A percentile compares a stretch with the other conserved stretches of the same genome.
phyloP scores from a whole-genome alignment of 164 flowering plant species.

The Liriodendron chinense region DNA sequence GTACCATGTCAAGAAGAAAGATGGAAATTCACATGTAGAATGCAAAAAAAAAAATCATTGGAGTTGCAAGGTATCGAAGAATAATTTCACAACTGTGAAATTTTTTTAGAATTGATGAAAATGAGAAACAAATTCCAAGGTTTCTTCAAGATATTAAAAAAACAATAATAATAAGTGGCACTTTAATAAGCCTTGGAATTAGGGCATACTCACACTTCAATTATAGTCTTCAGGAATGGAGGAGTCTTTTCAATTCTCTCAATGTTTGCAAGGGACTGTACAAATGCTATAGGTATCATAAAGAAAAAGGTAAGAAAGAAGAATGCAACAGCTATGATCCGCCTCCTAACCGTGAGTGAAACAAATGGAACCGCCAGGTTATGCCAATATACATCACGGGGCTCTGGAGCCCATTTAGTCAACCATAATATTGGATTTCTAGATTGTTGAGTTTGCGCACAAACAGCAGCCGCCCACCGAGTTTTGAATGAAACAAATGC shows the following conservation, averaged over 20 bases:
- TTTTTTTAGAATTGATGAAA: too few species aligned
- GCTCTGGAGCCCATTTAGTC: constrained; percentile 95
- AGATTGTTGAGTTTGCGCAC: constrained; percentile 91
- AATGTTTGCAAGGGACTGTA: constrained; percentile 83
- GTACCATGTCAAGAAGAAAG: too few species aligned
- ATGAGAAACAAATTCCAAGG: too few species aligned
- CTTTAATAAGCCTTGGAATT: neutral
- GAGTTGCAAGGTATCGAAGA: too few species aligned
- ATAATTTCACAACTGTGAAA: too few species aligned
- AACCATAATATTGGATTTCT: constrained; percentile 87
- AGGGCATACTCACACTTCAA: constrained; percentile 29
- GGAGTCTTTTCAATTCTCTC: constrained; percentile 68
- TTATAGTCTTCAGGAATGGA: constrained; percentile 64
- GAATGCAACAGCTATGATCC: constrained; percentile 63
- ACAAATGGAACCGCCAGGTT: constrained; percentile 84
- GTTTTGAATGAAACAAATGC: constrained; percentile 89
- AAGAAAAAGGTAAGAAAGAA: constrained; percentile 90
- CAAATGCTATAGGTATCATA: constrained; percentile 88
- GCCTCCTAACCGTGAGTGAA: constrained; percentile 64
- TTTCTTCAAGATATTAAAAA: too few species aligned
- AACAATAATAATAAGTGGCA: neutral
- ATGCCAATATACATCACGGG: constrained; percentile 85
- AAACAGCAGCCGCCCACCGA: constrained; percentile 93
- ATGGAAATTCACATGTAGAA: too few species aligned
- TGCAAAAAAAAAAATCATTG: too few species aligned